These are phyloP conservation scores for Boletus bicolor DNA, from an alignment of 768 basidiomycete genomes.

Conservation along the genomic window DNA sequence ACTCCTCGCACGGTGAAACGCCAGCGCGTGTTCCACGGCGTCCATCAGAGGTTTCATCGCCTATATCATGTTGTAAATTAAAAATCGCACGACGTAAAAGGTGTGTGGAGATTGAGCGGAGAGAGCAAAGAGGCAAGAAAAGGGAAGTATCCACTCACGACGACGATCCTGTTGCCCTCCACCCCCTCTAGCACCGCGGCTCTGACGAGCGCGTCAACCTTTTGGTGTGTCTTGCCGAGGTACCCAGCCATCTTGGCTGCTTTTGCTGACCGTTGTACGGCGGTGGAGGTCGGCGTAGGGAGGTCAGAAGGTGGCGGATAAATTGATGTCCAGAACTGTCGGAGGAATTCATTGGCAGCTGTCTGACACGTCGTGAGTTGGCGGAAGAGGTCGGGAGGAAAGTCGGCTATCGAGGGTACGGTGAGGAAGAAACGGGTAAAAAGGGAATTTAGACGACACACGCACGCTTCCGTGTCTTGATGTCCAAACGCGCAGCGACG, in stretches of 20 bases:
- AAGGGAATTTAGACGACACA: not conserved
- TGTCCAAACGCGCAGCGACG: conserved; percentile 68
- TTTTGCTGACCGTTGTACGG: conserved; percentile 71
- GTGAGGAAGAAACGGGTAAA: not conserved
- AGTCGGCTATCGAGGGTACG: conserved; percentile 50
- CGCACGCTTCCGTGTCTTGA: conserved; percentile 63
- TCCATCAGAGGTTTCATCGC: conserved; percentile 73
- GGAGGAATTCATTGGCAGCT: conserved; percentile 91
- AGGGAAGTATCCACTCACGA: conserved; percentile 43
- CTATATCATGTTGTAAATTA: conserved; percentile 35
- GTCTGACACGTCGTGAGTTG: conserved; percentile 90
- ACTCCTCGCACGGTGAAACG: conserved; percentile 48
- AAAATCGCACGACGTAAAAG: not conserved
- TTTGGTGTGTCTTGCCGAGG: conserved; percentile 74
- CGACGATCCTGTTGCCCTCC: conserved; percentile 60
- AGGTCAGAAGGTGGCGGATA: conserved; percentile 69
- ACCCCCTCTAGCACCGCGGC: conserved; percentile 57
- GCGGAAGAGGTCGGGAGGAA: conserved; percentile 73
- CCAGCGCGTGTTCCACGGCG: conserved; percentile 70
- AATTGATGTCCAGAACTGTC: conserved; percentile 91
- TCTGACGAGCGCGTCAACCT: conserved; percentile 74
- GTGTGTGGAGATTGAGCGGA: not conserved
- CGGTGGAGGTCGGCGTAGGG: conserved; percentile 49
- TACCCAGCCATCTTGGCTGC: conserved; percentile 87
- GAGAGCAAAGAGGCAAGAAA: not conserved